phyloP scores from a whole-genome alignment of 2,329 filamentous ascomycete genomes.

The Endoconidiophora polonica region DNA sequence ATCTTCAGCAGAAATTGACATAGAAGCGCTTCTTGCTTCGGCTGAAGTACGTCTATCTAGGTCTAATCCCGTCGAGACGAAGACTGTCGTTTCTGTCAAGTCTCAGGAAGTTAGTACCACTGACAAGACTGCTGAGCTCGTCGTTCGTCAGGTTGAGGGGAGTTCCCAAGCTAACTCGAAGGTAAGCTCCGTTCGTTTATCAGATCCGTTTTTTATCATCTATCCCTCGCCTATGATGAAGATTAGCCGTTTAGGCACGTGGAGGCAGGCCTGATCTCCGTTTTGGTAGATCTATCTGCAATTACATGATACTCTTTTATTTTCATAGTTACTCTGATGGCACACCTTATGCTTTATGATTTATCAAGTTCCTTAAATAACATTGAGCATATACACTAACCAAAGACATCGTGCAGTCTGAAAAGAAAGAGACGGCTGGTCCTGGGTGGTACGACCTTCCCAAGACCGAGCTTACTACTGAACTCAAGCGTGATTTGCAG shows the following conservation, averaged over 20 bases:
- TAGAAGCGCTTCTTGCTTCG: conserved; percentile 18
- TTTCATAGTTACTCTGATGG: conserved; percentile 61
- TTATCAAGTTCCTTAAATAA: conserved; percentile 61
- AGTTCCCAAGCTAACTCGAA: conserved; percentile 13
- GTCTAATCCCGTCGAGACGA: not conserved
- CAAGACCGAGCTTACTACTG: conserved; percentile 64
- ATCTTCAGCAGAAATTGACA: conserved; percentile 12
- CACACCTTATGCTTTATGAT: conserved; percentile 24
- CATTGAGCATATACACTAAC: not conserved
- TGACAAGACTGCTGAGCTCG: not conserved
- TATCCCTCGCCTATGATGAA: conserved; percentile 23
- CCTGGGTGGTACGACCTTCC: conserved; percentile 78
- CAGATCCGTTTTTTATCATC: conserved; percentile 3
- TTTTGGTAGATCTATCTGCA: conserved; percentile 37
- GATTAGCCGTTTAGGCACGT: conserved; percentile 22
- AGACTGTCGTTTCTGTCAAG: not conserved
- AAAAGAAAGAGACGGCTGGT: conserved; percentile 43
- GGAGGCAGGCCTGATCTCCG: conserved; percentile 25
- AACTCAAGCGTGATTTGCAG: conserved; percentile 79
- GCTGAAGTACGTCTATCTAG: conserved; percentile 6
- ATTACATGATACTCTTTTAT: conserved; percentile 35
- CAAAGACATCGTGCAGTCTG: not conserved
- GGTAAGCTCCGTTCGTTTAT: conserved; percentile 16
- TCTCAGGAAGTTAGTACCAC: not conserved
- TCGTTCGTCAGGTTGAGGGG: conserved; percentile 5